phyloP scores from a whole-genome alignment of 768 basidiomycete genomes.

The Calocybe indica region DNA sequence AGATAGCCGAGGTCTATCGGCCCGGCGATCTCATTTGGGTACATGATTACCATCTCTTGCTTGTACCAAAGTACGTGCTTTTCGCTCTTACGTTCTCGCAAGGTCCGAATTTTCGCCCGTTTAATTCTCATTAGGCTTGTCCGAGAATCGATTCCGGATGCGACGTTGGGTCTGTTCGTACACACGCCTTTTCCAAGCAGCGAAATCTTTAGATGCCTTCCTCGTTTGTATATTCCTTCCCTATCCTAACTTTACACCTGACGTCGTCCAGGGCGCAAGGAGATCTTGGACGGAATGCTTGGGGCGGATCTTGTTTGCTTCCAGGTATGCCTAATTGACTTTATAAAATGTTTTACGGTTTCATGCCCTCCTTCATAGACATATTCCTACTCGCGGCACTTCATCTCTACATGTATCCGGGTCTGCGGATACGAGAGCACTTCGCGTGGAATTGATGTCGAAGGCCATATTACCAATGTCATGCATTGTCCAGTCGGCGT shows the following conservation, averaged over 20 bases:
- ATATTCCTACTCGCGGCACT: constrained; percentile 93
- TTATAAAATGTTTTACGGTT: background rate
- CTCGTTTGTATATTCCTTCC: too few relatives aligned
- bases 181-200: constrained; percentile 98
- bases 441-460: constrained; percentile 69
- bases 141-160: constrained; percentile 61
- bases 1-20: constrained; percentile 68
- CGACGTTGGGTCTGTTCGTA: constrained; percentile 85
- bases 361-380: constrained; percentile 36
- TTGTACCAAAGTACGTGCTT: constrained; percentile 58
- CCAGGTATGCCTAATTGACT: constrained; percentile 42
- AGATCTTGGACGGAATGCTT: constrained; percentile 96
- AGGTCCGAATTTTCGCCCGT: background rate
- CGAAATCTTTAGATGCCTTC: constrained; percentile 92
- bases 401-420: constrained; percentile 89
- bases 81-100: constrained; percentile 1
- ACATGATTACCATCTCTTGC: constrained; percentile 93
- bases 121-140: constrained; percentile 42
- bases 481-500: constrained; percentile 94
- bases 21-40: constrained; percentile 94
- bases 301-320: constrained; percentile 96
- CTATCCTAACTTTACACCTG: too few relatives aligned
- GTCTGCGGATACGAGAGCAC: constrained; percentile 94
- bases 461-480: constrained; percentile 78
- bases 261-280: constrained; percentile 60